These are phyloP conservation scores for Quercus suber DNA, from an alignment of 306 rosid genomes.

Conservation along the genomic window DNA sequence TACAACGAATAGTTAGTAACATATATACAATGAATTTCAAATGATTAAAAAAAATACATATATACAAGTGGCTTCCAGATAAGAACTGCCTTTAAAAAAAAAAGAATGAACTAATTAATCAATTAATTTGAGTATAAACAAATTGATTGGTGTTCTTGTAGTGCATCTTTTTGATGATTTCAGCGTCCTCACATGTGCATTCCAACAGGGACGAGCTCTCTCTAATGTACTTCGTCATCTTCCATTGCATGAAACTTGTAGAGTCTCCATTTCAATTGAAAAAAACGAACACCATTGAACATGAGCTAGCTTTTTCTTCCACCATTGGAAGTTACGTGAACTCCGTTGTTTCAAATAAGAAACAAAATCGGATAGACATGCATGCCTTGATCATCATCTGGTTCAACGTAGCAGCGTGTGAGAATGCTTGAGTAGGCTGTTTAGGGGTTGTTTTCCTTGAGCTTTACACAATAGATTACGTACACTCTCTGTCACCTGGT, in stretches of 20 bases:
- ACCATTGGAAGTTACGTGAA: neutral
- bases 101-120: neutral
- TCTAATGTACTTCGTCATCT: neutral
- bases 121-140: neutral
- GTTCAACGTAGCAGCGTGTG: constrained; percentile 63
- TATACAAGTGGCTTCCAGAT: neutral
- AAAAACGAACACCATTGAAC: too few species aligned
- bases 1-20: neutral
- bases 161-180: neutral
- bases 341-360: neutral
- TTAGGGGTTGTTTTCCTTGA: constrained; percentile 57
- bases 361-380: neutral
- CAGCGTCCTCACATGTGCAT: neutral
- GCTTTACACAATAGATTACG: constrained; percentile 61
- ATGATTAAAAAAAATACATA: too few species aligned
- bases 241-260: neutral
- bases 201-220: neutral
- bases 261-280: neutral
- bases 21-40: neutral
- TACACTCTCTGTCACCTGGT: constrained; percentile 66
- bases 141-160: neutral
- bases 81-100: neutral
- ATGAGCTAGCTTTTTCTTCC: neutral
- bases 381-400: neutral
- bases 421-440: constrained; percentile 67